Conservation (phyloP, 73 alveolate species). For the Paramecium pentaurelia region DNA sequence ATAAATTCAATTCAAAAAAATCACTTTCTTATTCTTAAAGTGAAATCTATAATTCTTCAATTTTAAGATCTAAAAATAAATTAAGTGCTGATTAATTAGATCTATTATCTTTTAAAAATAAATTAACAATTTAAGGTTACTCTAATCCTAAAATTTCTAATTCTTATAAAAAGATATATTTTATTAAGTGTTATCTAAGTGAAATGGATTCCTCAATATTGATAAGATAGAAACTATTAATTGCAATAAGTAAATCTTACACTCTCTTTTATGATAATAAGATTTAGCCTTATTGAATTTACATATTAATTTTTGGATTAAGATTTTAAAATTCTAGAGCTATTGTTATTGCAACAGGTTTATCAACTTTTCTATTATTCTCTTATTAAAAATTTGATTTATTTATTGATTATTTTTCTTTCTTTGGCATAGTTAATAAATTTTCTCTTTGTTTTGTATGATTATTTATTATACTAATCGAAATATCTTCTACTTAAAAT, state of each 20-base stretch:
- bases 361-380: not conserved
- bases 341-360: slow-evolving; percentile 2
- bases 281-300: not conserved
- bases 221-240: not conserved
- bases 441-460: not conserved
- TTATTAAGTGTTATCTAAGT: not conserved
- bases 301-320: not conserved
- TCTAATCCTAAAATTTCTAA: not conserved
- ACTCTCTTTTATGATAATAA: not conserved
- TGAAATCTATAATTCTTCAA: not conserved
- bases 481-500: not conserved
- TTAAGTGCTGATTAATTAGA: not conserved
- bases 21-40: not conserved
- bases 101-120: not conserved
- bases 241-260: not conserved
- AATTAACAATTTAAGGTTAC: not conserved
- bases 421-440: slow-evolving; percentile 9
- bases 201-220: not conserved
- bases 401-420: not conserved
- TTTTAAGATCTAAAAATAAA: not conserved
- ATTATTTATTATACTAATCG: not conserved
- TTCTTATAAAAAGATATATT: not conserved
- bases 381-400: not conserved
- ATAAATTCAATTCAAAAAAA: not conserved
- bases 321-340: not conserved